A percentile compares a stretch with the other conserved stretches of the same genome.
Conservation (phyloP, 768 basidiomycete species). For the Lactifluus pinguis region DNA sequence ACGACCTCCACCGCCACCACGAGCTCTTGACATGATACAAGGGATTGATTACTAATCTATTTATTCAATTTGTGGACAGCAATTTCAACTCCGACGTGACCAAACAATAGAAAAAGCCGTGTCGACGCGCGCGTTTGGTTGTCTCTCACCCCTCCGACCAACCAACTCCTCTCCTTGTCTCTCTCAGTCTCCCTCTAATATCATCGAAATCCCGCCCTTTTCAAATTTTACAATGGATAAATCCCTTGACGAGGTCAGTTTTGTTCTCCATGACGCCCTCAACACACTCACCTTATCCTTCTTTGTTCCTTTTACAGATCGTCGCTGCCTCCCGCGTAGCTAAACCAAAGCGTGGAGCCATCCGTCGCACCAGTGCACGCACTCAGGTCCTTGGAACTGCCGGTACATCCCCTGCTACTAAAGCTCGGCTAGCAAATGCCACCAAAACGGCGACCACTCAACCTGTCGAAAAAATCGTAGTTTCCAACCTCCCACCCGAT, state of each 20-base stretch:
- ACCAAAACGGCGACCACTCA: conserved; percentile 33
- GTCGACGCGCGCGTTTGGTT: background rate
- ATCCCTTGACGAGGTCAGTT: conserved; percentile 70
- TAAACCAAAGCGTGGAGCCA: conserved; percentile 37
- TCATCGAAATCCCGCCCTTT: background rate
- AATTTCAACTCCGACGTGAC: conserved; percentile 20
- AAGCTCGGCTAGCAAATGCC: conserved; percentile 40
- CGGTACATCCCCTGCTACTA: conserved; percentile 37
- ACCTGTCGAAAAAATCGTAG: conserved; percentile 83
- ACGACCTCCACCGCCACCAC: conserved; percentile 34
- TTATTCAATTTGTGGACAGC: too few relatives aligned
- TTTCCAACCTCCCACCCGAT: conserved; percentile 86
- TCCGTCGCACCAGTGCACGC: conserved; percentile 37
- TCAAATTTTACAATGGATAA: conserved; percentile 53
- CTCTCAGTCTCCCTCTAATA: background rate
- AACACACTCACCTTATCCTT: conserved; percentile 22
- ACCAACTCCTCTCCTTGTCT: background rate
- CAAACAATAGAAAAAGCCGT: conserved; percentile 5
- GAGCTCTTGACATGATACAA: conserved; percentile 39
- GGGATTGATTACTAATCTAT: too few relatives aligned
- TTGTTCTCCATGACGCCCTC: conserved; percentile 16
- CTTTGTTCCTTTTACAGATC: conserved; percentile 38
- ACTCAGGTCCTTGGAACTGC: conserved; percentile 52
- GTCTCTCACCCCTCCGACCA: background rate
- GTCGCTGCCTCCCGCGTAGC: conserved; percentile 45